Percentiles rank a stretch among this genome's conserved stretches.
Conservation (phyloP, 2,329 filamentous ascomycete species). For the Penicillium hordei region DNA sequence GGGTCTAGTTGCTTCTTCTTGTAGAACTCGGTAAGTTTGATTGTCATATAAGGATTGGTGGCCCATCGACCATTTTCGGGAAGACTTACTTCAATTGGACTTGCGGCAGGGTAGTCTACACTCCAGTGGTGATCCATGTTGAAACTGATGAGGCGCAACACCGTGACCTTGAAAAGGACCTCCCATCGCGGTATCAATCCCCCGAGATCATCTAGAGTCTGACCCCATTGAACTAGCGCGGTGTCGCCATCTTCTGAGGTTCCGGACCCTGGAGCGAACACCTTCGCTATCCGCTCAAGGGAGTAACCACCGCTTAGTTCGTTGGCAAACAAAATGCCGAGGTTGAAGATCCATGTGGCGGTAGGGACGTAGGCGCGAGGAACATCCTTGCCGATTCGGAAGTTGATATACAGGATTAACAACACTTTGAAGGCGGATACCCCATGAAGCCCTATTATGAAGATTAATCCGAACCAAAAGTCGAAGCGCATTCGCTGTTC, state of each 20-base stretch:
- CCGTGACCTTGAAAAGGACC: constrained; percentile 95
- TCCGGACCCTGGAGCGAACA: constrained; percentile 41
- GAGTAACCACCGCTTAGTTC: constrained; percentile 78
- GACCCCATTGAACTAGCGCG: constrained; percentile 60
- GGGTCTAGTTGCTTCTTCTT: constrained; percentile 99
- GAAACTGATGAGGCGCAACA: constrained; percentile 90
- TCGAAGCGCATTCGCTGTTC: constrained; percentile 78
- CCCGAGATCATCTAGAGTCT: constrained; percentile 73
- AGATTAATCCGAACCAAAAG: constrained; percentile 74
- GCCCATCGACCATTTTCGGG: neutral
- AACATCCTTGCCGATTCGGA: constrained; percentile 69
- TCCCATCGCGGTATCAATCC: constrained; percentile 92
- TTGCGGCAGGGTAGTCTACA: constrained; percentile 61
- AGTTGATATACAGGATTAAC: constrained; percentile 77
- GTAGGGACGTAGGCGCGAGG: constrained; percentile 70
- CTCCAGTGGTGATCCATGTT: constrained; percentile 98
- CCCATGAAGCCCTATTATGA: constrained; percentile 77
- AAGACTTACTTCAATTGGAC: constrained; percentile 73
- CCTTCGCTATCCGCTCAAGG: constrained; percentile 62
- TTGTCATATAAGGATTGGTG: neutral
- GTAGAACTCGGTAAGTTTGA: constrained; percentile 30
- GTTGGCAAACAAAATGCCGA: constrained; percentile 82
- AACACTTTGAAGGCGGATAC: constrained; percentile 82
- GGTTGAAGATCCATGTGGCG: constrained; percentile 87
- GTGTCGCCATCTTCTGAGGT: constrained; percentile 43